Percentiles rank a stretch among this genome's conserved stretches.
These are phyloP conservation scores for Xylaria sp. DNA, from an alignment of 2,329 filamentous ascomycete species.

Conservation along the genomic window DNA sequence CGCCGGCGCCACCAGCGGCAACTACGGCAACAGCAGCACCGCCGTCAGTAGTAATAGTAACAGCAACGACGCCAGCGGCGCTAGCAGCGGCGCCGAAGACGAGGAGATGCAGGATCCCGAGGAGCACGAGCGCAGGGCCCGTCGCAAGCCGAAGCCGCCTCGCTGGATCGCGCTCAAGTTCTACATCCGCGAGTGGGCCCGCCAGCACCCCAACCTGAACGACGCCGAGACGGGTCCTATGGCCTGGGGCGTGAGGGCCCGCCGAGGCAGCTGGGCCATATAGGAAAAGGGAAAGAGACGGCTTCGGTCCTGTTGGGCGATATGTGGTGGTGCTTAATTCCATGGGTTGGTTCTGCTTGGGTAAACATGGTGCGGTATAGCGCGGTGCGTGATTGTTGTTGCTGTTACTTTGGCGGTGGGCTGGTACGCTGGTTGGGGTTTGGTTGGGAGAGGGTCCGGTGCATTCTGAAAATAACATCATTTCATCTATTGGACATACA, in stretches of 20 bases:
- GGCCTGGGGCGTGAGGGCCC: constrained; percentile 69
- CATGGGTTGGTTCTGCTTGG: no score
- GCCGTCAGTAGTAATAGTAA: not conserved
- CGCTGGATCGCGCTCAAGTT: constrained; percentile 82
- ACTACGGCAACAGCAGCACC: not conserved
- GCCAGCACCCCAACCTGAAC: constrained; percentile 76
- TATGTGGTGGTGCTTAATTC: no score
- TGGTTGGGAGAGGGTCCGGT: no score
- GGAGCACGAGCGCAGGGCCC: constrained; percentile 54
- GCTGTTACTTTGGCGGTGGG: not conserved
- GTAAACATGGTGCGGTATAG: not conserved
- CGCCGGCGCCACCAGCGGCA: constrained; percentile 33
- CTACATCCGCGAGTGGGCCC: constrained; percentile 89
- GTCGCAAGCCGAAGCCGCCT: constrained; percentile 40
- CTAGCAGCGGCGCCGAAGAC: constrained; percentile 34
- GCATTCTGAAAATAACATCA: no score
- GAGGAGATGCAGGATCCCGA: constrained; percentile 39
- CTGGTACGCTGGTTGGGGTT: not conserved
- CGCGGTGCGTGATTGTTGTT: not conserved
- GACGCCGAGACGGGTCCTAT: constrained; percentile 58
- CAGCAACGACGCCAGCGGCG: constrained; percentile 1
- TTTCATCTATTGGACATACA: no score
- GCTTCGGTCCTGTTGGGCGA: not conserved
- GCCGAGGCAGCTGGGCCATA: constrained; percentile 74
- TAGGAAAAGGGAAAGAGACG: constrained; percentile 34